These are phyloP conservation scores for Alternaria brassicicola DNA, from an alignment of 2,329 filamentous ascomycete species.

Conservation along the genomic window DNA sequence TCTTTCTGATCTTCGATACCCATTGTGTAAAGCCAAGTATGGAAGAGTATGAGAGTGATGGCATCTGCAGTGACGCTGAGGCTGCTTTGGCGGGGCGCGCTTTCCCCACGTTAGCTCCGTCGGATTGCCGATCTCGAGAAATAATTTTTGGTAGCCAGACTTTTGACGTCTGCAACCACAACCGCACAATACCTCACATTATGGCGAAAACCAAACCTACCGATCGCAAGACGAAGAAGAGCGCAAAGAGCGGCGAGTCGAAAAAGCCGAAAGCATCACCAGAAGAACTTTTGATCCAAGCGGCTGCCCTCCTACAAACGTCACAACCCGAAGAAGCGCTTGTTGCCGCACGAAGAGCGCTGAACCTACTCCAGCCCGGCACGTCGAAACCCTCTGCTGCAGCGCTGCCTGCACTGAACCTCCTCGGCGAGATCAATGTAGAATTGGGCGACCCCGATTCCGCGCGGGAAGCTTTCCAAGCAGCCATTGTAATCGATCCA, in stretches of 20 bases:
- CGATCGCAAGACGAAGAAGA: slow-evolving; percentile 49
- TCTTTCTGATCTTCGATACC: slow-evolving; percentile 84
- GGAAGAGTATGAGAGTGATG: slow-evolving; percentile 3
- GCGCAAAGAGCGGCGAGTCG: slow-evolving; percentile 44
- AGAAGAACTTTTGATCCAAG: slow-evolving; percentile 62
- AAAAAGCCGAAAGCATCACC: slow-evolving; percentile 59
- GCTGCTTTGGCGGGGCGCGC: slow-evolving; percentile 29
- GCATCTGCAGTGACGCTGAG: slow-evolving; percentile 19
- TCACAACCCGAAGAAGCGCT: slow-evolving; percentile 65
- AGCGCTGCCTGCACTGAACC: slow-evolving; percentile 70
- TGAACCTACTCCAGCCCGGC: slow-evolving; percentile 54
- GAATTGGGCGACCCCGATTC: slow-evolving; percentile 81
- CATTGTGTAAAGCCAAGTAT: slow-evolving; percentile 45
- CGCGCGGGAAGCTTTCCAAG: slow-evolving; percentile 73
- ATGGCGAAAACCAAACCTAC: slow-evolving; percentile 62
- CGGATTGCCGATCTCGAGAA: slow-evolving; percentile 25
- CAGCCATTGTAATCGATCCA: slow-evolving; percentile 76
- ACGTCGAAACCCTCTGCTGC: slow-evolving; percentile 47
- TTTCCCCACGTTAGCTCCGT: slow-evolving; percentile 36
- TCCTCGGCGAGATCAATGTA: slow-evolving; percentile 81
- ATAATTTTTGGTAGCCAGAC: slow-evolving; percentile 29
- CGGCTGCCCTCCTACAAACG: slow-evolving; percentile 63
- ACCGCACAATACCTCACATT: neutral
- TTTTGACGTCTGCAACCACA: neutral
- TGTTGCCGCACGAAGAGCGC: slow-evolving; percentile 59